Evolutionary conservation across 2,329 filamentous ascomycete genomes (phyloP).

Genomic region (Apiospora malaysiana): DNA sequence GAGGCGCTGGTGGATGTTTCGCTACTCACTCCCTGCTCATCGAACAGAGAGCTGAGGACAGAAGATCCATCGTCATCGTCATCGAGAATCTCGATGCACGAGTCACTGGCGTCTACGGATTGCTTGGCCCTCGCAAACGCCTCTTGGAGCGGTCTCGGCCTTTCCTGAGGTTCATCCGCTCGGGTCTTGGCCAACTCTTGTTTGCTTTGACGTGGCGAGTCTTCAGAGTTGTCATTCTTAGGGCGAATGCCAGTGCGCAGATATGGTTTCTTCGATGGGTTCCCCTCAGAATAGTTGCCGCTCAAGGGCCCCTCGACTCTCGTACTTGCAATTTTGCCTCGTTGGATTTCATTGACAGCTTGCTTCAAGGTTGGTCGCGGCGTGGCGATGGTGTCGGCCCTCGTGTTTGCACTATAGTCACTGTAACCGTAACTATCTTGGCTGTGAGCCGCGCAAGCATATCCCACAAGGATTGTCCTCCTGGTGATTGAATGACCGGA

Average conservation of each 20-base stretch:
- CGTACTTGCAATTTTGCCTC: neutral
- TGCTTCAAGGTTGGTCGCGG: neutral
- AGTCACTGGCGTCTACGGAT: neutral
- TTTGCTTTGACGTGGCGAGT: neutral
- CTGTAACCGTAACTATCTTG: slow-evolving; percentile 35
- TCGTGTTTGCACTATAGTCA: too few relatives aligned
- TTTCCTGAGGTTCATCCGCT: neutral
- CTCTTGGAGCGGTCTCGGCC: neutral
- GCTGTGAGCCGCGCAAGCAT: slow-evolving; percentile 70
- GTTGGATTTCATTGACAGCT: neutral
- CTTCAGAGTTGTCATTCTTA: neutral
- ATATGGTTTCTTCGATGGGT: neutral
- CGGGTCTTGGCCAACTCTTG: neutral
- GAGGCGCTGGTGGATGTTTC: neutral
- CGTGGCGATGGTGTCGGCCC: neutral
- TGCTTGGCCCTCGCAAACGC: neutral
- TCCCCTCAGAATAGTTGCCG: neutral
- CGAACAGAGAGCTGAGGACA: neutral
- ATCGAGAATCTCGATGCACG: neutral
- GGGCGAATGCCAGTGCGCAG: neutral
- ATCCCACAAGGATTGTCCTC: slow-evolving; percentile 82
- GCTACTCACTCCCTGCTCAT: neutral
- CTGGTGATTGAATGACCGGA: slow-evolving; percentile 75
- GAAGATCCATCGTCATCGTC: neutral
- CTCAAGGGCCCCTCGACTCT: neutral